These are phyloP conservation scores for Hepatocystis sp. DNA, from an alignment of 169 alveolate species.

Conservation along the genomic window DNA sequence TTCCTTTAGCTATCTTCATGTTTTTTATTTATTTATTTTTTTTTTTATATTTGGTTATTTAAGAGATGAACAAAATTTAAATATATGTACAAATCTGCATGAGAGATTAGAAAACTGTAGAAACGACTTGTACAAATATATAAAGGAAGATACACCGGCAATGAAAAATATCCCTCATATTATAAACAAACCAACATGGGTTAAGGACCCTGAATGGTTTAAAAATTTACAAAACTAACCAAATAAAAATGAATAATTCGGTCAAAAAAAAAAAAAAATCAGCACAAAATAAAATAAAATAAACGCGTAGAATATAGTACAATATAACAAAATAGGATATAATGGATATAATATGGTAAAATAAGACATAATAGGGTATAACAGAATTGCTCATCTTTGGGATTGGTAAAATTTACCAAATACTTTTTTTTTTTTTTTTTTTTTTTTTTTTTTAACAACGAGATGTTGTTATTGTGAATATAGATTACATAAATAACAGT, in stretches of 20 bases:
- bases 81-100: slow-evolving; percentile 76
- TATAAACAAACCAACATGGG: slow-evolving; percentile 60
- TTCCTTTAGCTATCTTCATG: not conserved
- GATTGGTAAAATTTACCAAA: no score
- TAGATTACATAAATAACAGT: no score
- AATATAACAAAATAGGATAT: no score
- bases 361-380: no score
- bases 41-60: slow-evolving; percentile 7
- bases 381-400: no score
- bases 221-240: slow-evolving; percentile 38
- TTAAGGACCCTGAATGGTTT: slow-evolving; percentile 67
- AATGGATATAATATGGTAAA: no score
- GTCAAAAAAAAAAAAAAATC: no score
- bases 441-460: no score
- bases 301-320: not conserved
- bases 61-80: slow-evolving; percentile 76
- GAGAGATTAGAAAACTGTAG: slow-evolving; percentile 72
- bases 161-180: slow-evolving; percentile 67
- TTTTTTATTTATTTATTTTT: not conserved
- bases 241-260: slow-evolving; percentile 27
- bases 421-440: no score
- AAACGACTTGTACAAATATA: slow-evolving; percentile 72
- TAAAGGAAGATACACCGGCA: slow-evolving; percentile 74
- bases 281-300: no score
- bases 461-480: no score